Evolutionary conservation across 768 basidiomycete genomes (phyloP).

Genomic region (Termitomyces sp.): DNA sequence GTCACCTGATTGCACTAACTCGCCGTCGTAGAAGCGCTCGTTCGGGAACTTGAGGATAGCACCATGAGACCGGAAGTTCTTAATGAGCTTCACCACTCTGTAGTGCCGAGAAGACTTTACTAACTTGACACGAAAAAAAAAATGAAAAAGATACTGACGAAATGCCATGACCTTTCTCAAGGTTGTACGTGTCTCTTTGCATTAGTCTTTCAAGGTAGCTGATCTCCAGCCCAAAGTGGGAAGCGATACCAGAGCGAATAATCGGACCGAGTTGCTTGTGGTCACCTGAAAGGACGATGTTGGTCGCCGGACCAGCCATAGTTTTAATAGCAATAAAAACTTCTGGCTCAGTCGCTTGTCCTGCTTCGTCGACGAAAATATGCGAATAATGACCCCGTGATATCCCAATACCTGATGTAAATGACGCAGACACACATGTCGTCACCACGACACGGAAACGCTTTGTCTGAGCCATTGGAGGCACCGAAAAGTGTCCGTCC

Average conservation of each 20-base stretch:
- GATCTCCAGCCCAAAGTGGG: constrained; percentile 50
- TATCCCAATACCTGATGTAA: constrained; percentile 53
- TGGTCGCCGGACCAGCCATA: constrained; percentile 49
- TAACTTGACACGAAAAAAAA: background rate
- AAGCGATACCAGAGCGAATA: constrained; percentile 54
- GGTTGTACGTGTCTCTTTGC: constrained; percentile 39
- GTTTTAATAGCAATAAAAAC: constrained; percentile 60
- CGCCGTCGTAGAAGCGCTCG: constrained; percentile 52
- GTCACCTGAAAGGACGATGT: constrained; percentile 64
- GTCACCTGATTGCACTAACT: constrained; percentile 48
- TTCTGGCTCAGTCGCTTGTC: constrained; percentile 71
- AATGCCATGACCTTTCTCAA: constrained; percentile 25
- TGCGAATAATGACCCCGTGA: constrained; percentile 61
- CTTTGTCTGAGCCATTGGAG: constrained; percentile 31
- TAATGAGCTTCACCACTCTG: constrained; percentile 60
- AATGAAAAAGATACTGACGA: constrained; percentile 16
- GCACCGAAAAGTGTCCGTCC: constrained; percentile 39
- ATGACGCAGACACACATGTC: constrained; percentile 62
- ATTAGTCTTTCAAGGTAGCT: constrained; percentile 65
- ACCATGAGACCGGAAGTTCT: constrained; percentile 65
- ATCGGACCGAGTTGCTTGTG: constrained; percentile 72
- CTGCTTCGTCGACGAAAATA: constrained; percentile 71
- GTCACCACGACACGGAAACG: constrained; percentile 54
- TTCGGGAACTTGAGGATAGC: constrained; percentile 62
- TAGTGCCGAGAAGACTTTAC: background rate